Evolutionary conservation across 495 filamentous ascomycete species (phyloP), one percentile per base, ranked within the genome.

Genomic region (Neurospora africana): DNA sequence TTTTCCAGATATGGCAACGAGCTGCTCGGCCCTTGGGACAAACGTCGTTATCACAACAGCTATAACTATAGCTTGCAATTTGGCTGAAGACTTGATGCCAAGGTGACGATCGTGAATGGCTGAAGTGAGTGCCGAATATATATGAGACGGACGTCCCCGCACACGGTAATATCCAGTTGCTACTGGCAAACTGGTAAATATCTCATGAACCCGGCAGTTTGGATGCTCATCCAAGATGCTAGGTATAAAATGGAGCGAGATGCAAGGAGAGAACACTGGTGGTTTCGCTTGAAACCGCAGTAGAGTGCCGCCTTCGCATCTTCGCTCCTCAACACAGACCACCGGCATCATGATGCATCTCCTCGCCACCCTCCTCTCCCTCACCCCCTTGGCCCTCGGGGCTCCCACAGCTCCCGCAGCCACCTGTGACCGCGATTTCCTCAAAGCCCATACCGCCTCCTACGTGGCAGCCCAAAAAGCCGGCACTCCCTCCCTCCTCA

Each of bases 381-480:
- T 70, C 11, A 36, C 27, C 1, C 58, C 72, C 17, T n/a, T 72
- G 3, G 41, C 69, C 39, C 30, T 72, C 33, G 58, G 30, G 9
- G 68, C 68, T 2, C 70, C 70, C 33, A 10, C 68, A 43, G 13
- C 69, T 4, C 17, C 68, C 17, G 61, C 67, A 36, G 69, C 53
- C 67, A 65, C 61, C 33, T 76, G 75, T 47, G 74, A 74, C 10
- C 75, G 73, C 3, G 75, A 72, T 39, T 76, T 76, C 40, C 71
- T 76, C 71, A 69, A 76, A 19, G 39, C 75, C 21, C 71, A 76
- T 35, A 44, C 69, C 0, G 75, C 33, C 5, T 77, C 75, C 72
- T 81, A 84, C 67, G 70, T 87, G n/a, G 78, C 78, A 10, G 83
- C 86, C 0, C 84, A 86, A 70, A 79, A 77, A 2, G 77, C 80